phyloP scores from a whole-genome alignment of 768 basidiomycete genomes.

The Pulveroboletus sp. region DNA sequence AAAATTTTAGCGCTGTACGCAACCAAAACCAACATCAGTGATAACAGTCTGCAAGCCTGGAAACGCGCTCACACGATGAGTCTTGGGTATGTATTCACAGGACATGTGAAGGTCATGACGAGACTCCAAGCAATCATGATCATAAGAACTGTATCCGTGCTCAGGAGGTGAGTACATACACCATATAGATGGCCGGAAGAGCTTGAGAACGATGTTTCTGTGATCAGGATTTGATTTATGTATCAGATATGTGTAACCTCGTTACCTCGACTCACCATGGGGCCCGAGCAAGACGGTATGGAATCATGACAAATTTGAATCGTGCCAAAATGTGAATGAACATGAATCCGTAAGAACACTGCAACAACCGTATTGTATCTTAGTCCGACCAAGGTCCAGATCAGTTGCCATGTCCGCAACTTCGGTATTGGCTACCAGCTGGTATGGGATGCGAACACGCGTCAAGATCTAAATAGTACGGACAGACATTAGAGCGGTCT shows the following conservation, averaged over 20 bases:
- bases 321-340: not conserved
- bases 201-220: conserved; percentile 29
- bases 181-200: conserved; percentile 26
- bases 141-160: conserved; percentile 30
- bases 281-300: conserved; percentile 32
- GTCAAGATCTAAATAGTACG: conserved; percentile 3
- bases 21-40: not conserved
- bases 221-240: not conserved
- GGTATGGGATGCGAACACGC: not conserved
- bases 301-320: conserved; percentile 14
- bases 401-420: conserved; percentile 41
- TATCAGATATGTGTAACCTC: not conserved
- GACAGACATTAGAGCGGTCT: conserved; percentile 33
- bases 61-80: conserved; percentile 20
- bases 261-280: conserved; percentile 24
- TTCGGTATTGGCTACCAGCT: conserved; percentile 31
- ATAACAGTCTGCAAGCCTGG: not conserved
- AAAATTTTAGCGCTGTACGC: conserved; percentile 31
- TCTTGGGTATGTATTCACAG: conserved; percentile 24
- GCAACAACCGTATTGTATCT: conserved; percentile 32
- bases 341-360: conserved; percentile 27
- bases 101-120: conserved; percentile 29
- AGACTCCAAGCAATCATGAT: conserved; percentile 32
- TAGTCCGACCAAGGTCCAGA: conserved; percentile 25
- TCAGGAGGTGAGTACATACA: conserved; percentile 11